These are phyloP conservation scores for Calonectria henricotiae DNA, from an alignment of 2,329 filamentous ascomycete species.

Conservation along the genomic window DNA sequence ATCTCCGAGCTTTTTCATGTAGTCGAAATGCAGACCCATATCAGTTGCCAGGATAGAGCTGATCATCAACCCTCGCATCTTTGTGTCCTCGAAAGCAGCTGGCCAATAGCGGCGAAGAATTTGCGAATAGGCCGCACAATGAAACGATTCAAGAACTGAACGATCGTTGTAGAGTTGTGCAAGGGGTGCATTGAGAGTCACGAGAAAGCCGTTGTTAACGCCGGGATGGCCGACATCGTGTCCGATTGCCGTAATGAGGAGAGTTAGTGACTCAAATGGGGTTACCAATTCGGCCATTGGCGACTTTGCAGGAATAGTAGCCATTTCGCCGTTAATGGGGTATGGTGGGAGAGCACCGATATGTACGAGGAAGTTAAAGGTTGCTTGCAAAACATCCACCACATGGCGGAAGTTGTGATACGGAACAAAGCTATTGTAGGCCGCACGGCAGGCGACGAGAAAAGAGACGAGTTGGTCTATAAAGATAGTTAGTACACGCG, in stretches of 20 bases:
- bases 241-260: constrained; percentile 96
- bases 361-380: constrained; percentile 89
- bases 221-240: constrained; percentile 98
- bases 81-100: constrained; percentile 81
- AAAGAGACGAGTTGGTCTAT: constrained; percentile 87
- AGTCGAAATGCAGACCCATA: constrained; percentile 97
- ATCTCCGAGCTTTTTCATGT: constrained; percentile 90
- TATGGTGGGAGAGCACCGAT: constrained; percentile 84
- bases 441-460: constrained; percentile 87
- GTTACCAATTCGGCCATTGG: constrained; percentile 83
- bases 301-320: constrained; percentile 64
- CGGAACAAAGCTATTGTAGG: constrained; percentile 97
- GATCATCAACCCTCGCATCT: constrained; percentile 92
- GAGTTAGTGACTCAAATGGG: constrained; percentile 89
- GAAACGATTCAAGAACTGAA: constrained; percentile 96
- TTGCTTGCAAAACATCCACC: constrained; percentile 93
- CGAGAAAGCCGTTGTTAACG: constrained; percentile 97
- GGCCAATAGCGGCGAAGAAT: constrained; percentile 96
- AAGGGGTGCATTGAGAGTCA: constrained; percentile 91
- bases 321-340: constrained; percentile 59
- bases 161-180: constrained; percentile 98
- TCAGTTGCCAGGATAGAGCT: constrained; percentile 98
- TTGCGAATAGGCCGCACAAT: constrained; percentile 97
- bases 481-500: constrained; percentile 58
- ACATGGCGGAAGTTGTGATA: constrained; percentile 99